These are phyloP conservation scores for Eucalyptus paniculata DNA, from an alignment of 345 rosid species.

Conservation along the genomic window DNA sequence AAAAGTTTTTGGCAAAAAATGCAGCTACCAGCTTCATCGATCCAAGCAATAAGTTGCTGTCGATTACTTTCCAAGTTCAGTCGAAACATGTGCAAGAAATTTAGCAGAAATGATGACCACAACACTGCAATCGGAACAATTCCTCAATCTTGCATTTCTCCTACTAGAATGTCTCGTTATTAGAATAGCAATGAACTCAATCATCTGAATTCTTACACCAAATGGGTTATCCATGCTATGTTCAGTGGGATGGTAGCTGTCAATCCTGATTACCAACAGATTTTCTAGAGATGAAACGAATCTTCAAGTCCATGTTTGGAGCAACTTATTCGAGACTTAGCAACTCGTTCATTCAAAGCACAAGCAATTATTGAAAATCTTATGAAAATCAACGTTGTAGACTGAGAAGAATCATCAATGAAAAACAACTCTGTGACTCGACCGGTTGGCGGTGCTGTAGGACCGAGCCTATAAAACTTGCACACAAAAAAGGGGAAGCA, in stretches of 20 bases:
- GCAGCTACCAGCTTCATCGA: slow-evolving; percentile 62
- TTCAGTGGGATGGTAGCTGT: neutral
- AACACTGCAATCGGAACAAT: neutral
- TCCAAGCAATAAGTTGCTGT: slow-evolving; percentile 74
- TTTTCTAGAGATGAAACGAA: neutral
- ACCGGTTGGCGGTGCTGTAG: accelerated
- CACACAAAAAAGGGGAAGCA: neutral
- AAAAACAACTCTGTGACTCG: neutral
- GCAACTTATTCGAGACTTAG: neutral
- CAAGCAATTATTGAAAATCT: accelerated
- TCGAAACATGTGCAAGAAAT: slow-evolving; percentile 67
- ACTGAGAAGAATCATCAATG: neutral
- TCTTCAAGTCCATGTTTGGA: neutral
- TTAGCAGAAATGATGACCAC: slow-evolving; percentile 36
- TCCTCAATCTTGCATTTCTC: neutral
- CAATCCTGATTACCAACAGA: neutral
- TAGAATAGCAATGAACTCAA: neutral
- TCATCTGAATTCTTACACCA: neutral
- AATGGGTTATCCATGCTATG: neutral
- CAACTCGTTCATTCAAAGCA: neutral
- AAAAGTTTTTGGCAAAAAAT: slow-evolving; percentile 5
- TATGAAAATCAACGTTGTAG: neutral
- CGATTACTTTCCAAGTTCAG: slow-evolving; percentile 53
- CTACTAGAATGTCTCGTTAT: neutral
- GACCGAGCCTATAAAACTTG: accelerated